These are phyloP conservation scores for Berkeleyomyces basicola DNA, from an alignment of 2,329 filamentous ascomycete species.

Conservation along the genomic window DNA sequence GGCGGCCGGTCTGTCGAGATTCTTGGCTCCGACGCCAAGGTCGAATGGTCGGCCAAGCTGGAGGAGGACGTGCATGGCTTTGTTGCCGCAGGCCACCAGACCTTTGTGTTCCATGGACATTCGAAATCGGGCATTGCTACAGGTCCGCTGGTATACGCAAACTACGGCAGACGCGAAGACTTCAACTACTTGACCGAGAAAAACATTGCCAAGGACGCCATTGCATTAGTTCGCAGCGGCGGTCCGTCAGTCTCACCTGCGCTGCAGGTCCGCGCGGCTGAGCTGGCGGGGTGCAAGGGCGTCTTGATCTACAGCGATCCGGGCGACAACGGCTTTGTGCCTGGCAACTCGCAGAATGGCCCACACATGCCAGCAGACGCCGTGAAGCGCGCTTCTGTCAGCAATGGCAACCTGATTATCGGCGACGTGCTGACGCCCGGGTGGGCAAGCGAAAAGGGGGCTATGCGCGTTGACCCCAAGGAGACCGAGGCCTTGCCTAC, in stretches of 20 bases:
- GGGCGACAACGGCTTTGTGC: constrained; percentile 61
- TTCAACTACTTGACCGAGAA: constrained; percentile 56
- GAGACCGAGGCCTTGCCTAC: constrained; percentile 57
- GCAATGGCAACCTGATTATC: constrained; percentile 63
- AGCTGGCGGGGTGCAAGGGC: constrained; percentile 69
- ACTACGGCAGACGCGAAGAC: constrained; percentile 75
- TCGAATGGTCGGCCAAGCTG: constrained; percentile 61
- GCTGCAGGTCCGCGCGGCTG: constrained; percentile 78
- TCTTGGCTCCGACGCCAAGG: constrained; percentile 44
- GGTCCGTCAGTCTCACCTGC: constrained; percentile 56
- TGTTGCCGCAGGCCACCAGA: constrained; percentile 47
- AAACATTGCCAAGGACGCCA: constrained; percentile 57
- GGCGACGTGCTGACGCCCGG: constrained; percentile 90
- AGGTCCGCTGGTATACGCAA: constrained; percentile 78
- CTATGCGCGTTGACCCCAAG: constrained; percentile 49
- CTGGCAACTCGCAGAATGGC: constrained; percentile 61
- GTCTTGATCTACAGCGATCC: constrained; percentile 91
- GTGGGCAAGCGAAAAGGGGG: constrained; percentile 52
- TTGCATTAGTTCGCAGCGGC: constrained; percentile 69
- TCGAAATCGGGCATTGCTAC: constrained; percentile 74
- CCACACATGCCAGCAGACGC: constrained; percentile 66
- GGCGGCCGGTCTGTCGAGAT: constrained; percentile 71
- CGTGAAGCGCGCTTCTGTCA: constrained; percentile 69
- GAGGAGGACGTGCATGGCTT: constrained; percentile 56
- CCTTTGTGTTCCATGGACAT: constrained; percentile 70